phyloP scores from a whole-genome alignment of 192 early-diverging fungal genomes.

The Gorgonomyces haynaldii region DNA sequence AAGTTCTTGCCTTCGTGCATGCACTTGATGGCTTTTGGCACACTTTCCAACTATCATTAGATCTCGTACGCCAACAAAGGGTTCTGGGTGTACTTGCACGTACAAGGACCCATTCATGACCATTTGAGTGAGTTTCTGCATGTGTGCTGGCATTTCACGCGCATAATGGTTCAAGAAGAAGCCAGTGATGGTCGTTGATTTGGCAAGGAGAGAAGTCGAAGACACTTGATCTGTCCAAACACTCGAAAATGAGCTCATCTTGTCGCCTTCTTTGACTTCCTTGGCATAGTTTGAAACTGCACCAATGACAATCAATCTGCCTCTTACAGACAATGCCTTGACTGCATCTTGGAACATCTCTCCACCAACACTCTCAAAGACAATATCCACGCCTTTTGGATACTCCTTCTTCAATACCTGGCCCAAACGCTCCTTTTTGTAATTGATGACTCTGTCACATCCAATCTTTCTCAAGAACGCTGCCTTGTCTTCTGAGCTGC shows the following conservation, averaged over 20 bases:
- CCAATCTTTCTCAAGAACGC: conserved; percentile 38
- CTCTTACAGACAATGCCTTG: conserved; percentile 18
- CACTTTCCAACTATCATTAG: conserved; percentile 12
- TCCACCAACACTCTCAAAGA: conserved; percentile 48
- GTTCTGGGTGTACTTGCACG: conserved; percentile 19
- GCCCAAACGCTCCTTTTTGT: conserved; percentile 39
- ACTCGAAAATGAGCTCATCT: conserved; percentile 14
- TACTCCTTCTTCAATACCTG: conserved; percentile 42
- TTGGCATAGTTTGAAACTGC: conserved; percentile 17
- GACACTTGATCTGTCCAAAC: conserved; percentile 29
- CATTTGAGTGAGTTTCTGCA: conserved; percentile 14
- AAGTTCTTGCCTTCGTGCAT: conserved; percentile 42
- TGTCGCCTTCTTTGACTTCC: conserved; percentile 7
- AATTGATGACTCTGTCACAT: conserved; percentile 46
- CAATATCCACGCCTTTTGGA: conserved; percentile 41
- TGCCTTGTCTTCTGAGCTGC: conserved; percentile 41
- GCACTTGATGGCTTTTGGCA: conserved; percentile 31
- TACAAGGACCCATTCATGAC: conserved; percentile 6
- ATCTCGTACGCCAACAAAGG: no score
- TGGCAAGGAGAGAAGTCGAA: conserved; percentile 31
- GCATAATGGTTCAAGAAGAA: conserved; percentile 45
- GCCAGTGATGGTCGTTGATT: conserved; percentile 36
- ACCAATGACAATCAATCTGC: conserved; percentile 22
- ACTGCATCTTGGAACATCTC: conserved; percentile 35
- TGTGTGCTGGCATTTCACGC: conserved; percentile 13